phyloP scores from a whole-genome alignment of 2,329 filamentous ascomycete genomes.

The Dactylonectria estremocensis region DNA sequence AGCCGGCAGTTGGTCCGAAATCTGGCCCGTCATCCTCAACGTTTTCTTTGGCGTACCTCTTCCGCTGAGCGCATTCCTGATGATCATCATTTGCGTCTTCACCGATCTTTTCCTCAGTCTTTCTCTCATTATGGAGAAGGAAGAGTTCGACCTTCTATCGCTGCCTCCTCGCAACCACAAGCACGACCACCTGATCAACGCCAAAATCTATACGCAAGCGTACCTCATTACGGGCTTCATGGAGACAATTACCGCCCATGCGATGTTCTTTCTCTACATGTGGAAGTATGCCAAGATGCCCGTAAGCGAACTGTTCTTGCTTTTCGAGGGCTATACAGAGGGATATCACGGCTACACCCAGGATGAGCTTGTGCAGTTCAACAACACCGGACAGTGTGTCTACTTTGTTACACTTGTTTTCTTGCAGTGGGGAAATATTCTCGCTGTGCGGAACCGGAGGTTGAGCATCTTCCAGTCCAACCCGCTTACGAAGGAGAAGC shows the following conservation, averaged over 20 bases:
- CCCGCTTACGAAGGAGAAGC: slow-evolving; percentile 61
- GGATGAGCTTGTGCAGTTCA: slow-evolving; percentile 63
- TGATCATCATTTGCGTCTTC: slow-evolving; percentile 72
- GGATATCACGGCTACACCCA: slow-evolving; percentile 65
- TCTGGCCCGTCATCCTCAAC: slow-evolving; percentile 70
- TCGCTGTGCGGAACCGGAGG: slow-evolving; percentile 66
- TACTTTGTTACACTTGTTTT: slow-evolving; percentile 70
- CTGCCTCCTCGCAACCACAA: slow-evolving; percentile 66
- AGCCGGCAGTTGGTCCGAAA: slow-evolving; percentile 69
- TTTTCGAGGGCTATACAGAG: slow-evolving; percentile 63
- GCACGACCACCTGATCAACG: slow-evolving; percentile 66
- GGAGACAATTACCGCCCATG: slow-evolving; percentile 64
- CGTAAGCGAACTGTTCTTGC: slow-evolving; percentile 63
- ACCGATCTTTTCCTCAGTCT: slow-evolving; percentile 68
- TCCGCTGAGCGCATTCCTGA: slow-evolving; percentile 67
- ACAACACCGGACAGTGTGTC: slow-evolving; percentile 64
- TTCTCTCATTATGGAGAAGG: slow-evolving; percentile 69
- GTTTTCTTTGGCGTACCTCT: slow-evolving; percentile 70
- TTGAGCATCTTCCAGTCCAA: slow-evolving; percentile 67
- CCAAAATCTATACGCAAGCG: slow-evolving; percentile 65
- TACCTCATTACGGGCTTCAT: slow-evolving; percentile 68
- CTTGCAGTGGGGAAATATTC: slow-evolving; percentile 68
- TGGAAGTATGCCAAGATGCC: slow-evolving; percentile 64
- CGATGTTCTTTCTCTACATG: slow-evolving; percentile 70
- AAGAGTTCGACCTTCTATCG: slow-evolving; percentile 67